Evolutionary conservation across 73 alveolate species (phyloP).

Genomic region (Durusdinium trenchii): DNA sequence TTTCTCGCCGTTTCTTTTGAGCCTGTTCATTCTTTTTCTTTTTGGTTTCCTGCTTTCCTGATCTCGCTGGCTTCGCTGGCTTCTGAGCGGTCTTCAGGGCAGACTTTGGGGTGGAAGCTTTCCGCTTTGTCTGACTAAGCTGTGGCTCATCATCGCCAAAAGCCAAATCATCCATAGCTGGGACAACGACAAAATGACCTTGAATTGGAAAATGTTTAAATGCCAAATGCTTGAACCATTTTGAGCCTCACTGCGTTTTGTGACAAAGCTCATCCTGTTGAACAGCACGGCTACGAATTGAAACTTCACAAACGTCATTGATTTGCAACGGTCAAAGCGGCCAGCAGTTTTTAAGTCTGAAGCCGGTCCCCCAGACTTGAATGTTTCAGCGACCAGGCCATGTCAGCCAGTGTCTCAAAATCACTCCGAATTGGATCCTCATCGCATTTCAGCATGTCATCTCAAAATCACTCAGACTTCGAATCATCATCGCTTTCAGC

Average conservation of each 20-base stretch:
- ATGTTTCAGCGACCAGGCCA: neutral
- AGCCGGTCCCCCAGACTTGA: neutral
- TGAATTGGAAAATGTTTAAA: neutral
- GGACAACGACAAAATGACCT: neutral
- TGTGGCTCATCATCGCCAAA: neutral
- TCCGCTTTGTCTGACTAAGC: neutral
- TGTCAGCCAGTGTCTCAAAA: neutral
- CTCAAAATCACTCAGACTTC: neutral
- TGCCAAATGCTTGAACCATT: neutral
- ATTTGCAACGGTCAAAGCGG: neutral
- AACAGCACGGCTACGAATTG: neutral
- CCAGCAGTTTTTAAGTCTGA: neutral
- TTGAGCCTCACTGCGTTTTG: neutral
- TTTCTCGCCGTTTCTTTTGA: neutral
- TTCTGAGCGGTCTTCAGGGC: neutral
- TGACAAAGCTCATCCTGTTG: neutral
- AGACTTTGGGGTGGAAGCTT: neutral
- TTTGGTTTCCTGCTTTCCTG: neutral
- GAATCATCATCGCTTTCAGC: neutral
- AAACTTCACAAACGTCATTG: neutral
- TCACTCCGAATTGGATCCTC: neutral
- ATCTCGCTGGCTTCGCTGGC: neutral
- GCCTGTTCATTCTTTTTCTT: neutral
- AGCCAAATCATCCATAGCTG: slow-evolving; percentile 2
- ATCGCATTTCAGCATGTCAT: neutral